Evolutionary conservation across 352 stramenopile species (phyloP).

Genomic region (Globisporangium camurandrum): DNA sequence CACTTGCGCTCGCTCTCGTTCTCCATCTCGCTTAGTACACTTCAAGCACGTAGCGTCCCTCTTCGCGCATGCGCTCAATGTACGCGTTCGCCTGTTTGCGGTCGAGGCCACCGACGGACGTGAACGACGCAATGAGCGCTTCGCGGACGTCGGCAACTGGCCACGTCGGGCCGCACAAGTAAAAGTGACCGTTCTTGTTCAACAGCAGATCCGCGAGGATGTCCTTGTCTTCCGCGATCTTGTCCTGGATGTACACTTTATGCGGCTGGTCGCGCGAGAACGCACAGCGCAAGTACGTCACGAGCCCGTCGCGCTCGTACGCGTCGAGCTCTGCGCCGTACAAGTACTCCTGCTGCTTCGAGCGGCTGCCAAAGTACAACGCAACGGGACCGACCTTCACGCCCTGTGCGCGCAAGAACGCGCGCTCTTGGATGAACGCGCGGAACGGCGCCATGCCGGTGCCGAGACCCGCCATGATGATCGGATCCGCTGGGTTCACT

Average conservation of each 20-base stretch:
- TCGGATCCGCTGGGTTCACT: slow-evolving; percentile 52
- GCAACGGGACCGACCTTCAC: slow-evolving; percentile 67
- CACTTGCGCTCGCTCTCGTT: not conserved
- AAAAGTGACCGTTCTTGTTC: slow-evolving; percentile 77
- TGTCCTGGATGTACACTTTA: slow-evolving; percentile 89
- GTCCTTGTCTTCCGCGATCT: slow-evolving; percentile 75
- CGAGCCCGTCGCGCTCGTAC: slow-evolving; percentile 74
- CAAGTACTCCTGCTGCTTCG: slow-evolving; percentile 92
- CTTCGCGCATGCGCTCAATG: slow-evolving; percentile 74
- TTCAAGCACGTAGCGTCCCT: slow-evolving; percentile 77
- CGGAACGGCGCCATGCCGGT: slow-evolving; percentile 89
- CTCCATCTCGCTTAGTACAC: slow-evolving; percentile 84
- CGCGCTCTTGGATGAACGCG: slow-evolving; percentile 86
- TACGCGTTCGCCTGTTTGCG: slow-evolving; percentile 60
- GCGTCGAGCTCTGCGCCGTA: slow-evolving; percentile 90
- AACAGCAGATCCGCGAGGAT: slow-evolving; percentile 66
- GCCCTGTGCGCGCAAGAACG: slow-evolving; percentile 55
- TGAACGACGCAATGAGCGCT: slow-evolving; percentile 54
- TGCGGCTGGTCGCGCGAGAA: slow-evolving; percentile 86
- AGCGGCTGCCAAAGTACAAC: slow-evolving; percentile 95
- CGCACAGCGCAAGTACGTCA: slow-evolving; percentile 78
- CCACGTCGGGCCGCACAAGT: slow-evolving; percentile 81
- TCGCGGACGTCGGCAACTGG: slow-evolving; percentile 70
- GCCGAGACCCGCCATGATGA: slow-evolving; percentile 83
- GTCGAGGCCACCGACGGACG: slow-evolving; percentile 36